These are phyloP conservation scores for Daldinia decipiens DNA, from an alignment of 495 filamentous ascomycete genomes.

Conservation along the genomic window DNA sequence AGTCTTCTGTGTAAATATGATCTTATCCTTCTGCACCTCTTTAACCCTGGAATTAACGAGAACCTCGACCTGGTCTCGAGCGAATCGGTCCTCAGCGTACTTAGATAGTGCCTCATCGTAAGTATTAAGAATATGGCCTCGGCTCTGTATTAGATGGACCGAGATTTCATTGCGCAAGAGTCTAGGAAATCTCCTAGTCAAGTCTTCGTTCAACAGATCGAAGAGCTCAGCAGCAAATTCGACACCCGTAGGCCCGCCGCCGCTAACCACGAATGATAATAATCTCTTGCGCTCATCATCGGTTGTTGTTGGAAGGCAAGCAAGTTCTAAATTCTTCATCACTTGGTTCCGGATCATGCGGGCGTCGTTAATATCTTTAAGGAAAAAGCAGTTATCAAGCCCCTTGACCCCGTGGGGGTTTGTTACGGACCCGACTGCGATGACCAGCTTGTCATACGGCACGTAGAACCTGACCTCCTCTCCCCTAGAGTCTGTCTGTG, in stretches of 20 bases:
- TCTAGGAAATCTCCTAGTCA: conserved; percentile 82
- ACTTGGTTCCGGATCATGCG: conserved; percentile 87
- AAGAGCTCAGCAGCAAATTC: conserved; percentile 97
- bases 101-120: conserved; percentile 95
- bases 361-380: conserved; percentile 94
- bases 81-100: conserved; percentile 91
- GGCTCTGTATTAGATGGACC: conserved; percentile 94
- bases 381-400: conserved; percentile 90
- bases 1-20: conserved; percentile 85
- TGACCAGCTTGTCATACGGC: conserved; percentile 97
- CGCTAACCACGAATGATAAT: conserved; percentile 92
- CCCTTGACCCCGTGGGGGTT: conserved; percentile 97
- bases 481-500: conserved; percentile 75
- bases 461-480: conserved; percentile 85
- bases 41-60: conserved; percentile 91
- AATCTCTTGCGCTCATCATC: conserved; percentile 90
- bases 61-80: conserved; percentile 88
- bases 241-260: conserved; percentile 95
- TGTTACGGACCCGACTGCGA: conserved; percentile 90
- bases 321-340: conserved; percentile 89
- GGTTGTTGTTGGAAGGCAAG: conserved; percentile 90
- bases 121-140: conserved; percentile 95
- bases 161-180: conserved; percentile 96
- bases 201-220: conserved; percentile 95
- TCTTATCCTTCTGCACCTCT: conserved; percentile 82